Conservation (phyloP, 768 basidiomycete species). For the Termitomyces sp. region DNA sequence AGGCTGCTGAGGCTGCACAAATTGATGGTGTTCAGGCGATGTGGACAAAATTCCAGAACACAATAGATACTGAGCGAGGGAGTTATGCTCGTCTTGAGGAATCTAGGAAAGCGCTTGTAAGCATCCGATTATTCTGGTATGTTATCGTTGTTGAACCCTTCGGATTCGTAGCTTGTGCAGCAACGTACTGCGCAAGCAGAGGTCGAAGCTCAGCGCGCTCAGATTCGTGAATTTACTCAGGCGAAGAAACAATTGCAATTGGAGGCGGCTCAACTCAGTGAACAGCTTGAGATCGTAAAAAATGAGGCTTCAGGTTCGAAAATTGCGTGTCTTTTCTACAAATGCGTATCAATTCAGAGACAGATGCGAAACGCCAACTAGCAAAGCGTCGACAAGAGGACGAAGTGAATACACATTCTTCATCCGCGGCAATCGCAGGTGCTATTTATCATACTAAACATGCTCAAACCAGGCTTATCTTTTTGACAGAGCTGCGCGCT, state of each 20-base stretch:
- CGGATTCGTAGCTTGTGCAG: constrained; percentile 51
- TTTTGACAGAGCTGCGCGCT: constrained; percentile 52
- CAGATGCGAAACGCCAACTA: constrained; percentile 58
- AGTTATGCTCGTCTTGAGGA: constrained; percentile 65
- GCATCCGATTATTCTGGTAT: constrained; percentile 18
- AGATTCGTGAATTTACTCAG: constrained; percentile 55
- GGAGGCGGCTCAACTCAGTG: constrained; percentile 50
- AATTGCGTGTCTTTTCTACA: constrained; percentile 11
- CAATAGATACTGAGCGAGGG: constrained; percentile 56
- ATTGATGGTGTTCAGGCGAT: constrained; percentile 61
- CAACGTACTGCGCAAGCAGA: constrained; percentile 64
- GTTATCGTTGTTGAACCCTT: neutral
- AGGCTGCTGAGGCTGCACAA: constrained; percentile 58
- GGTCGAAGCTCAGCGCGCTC: constrained; percentile 60
- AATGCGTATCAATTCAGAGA: constrained; percentile 3
- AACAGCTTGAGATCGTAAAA: constrained; percentile 56
- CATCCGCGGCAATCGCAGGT: constrained; percentile 61
- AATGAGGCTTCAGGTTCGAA: constrained; percentile 54
- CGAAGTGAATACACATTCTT: constrained; percentile 55
- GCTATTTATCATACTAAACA: neutral
- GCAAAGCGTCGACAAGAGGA: constrained; percentile 61
- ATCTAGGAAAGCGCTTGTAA: constrained; percentile 65
- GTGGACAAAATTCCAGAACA: constrained; percentile 64
- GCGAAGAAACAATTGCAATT: constrained; percentile 56
- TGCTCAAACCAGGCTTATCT: neutral